Conservation (phyloP, 2,329 filamentous ascomycete genomes). For the Diaporthe humulicola region DNA sequence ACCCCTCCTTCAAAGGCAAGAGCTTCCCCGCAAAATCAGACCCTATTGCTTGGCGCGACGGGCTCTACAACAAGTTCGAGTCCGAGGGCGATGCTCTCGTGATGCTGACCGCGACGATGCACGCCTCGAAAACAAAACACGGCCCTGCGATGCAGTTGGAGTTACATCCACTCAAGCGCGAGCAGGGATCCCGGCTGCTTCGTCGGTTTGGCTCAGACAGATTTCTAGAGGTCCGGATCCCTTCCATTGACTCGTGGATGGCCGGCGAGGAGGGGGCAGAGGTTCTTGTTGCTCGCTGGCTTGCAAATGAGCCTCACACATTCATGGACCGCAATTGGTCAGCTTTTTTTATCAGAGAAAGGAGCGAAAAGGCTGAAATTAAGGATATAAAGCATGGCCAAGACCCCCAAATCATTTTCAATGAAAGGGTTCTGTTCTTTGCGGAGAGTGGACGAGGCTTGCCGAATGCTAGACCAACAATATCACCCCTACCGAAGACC, state of each 20-base stretch:
- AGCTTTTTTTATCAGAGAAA: constrained; percentile 59
- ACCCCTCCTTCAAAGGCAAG: constrained; percentile 56
- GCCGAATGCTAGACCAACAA: constrained; percentile 11
- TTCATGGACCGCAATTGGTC: constrained; percentile 63
- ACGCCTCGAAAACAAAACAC: constrained; percentile 34
- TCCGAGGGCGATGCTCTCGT: constrained; percentile 31
- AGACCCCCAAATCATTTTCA: constrained; percentile 48
- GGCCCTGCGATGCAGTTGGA: constrained; percentile 61
- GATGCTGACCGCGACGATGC: constrained; percentile 35
- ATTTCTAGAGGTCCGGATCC: constrained; percentile 69
- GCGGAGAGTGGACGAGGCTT: constrained; percentile 65
- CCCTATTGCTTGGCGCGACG: constrained; percentile 60
- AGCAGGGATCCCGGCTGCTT: constrained; percentile 64
- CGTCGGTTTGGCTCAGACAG: constrained; percentile 71
- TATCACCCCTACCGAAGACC: constrained; percentile 43
- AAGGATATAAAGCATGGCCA: constrained; percentile 50
- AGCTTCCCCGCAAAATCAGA: constrained; percentile 62
- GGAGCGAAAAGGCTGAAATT: constrained; percentile 52
- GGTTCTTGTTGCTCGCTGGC: constrained; percentile 56
- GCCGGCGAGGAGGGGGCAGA: constrained; percentile 49
- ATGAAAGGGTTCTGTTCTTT: constrained; percentile 66
- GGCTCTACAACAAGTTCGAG: constrained; percentile 44
- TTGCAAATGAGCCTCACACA: constrained; percentile 53
- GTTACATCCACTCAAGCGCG: constrained; percentile 63
- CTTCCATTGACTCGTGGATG: constrained; percentile 51